phyloP scores from a whole-genome alignment of 2,329 filamentous ascomycete species.

The Neofusicoccum umdonicola region DNA sequence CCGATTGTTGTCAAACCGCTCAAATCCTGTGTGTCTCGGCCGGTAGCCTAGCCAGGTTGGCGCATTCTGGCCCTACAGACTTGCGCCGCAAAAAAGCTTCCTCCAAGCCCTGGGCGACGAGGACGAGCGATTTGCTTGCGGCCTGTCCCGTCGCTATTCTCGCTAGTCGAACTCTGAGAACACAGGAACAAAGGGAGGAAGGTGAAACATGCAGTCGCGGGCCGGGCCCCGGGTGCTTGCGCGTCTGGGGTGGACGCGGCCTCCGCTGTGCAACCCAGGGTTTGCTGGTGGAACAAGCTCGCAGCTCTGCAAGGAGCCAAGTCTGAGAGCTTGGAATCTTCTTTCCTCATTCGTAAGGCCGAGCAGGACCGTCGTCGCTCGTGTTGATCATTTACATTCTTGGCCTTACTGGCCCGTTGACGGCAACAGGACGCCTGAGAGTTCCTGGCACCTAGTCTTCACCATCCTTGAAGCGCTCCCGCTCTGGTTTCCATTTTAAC shows the following conservation, averaged over 20 bases:
- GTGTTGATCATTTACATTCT: not conserved
- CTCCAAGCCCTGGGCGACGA: not conserved
- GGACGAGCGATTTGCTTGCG: not conserved
- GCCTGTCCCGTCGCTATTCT: not conserved
- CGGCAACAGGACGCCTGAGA: not conserved
- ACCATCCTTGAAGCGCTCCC: not conserved
- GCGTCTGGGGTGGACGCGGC: not conserved
- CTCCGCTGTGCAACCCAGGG: not conserved
- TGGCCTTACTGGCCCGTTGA: not conserved
- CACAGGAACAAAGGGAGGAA: not conserved
- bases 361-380: not conserved
- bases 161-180: not conserved
- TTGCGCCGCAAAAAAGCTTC: not conserved
- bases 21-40: not conserved
- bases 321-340: not conserved
- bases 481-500: not conserved
- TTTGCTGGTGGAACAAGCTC: not conserved
- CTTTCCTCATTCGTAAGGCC: not conserved
- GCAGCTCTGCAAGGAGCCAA: not conserved
- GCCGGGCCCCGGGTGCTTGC: not conserved
- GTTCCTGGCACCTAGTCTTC: not conserved
- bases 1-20: not conserved
- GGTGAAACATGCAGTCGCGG: not conserved
- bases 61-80: not conserved
- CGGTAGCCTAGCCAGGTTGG: not conserved